phyloP scores from a whole-genome alignment of 2,329 filamentous ascomycete genomes.

The Cytospora leucostoma region DNA sequence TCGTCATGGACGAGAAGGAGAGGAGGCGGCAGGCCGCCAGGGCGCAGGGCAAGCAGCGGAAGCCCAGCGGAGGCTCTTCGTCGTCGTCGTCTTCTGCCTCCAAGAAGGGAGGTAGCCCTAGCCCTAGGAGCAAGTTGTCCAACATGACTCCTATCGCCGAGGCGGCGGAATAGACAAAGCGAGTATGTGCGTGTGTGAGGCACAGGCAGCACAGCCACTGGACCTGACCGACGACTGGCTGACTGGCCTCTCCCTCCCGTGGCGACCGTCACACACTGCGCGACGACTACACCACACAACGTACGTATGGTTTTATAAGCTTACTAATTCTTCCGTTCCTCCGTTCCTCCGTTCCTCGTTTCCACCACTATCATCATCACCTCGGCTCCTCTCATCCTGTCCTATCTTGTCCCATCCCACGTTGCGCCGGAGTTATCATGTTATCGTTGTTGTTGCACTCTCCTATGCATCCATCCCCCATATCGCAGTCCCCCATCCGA shows the following conservation, averaged over 20 bases:
- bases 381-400: background rate
- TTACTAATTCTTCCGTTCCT: conserved; percentile 9
- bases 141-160: conserved; percentile 60
- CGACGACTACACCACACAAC: conserved; percentile 4
- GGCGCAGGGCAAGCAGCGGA: conserved; percentile 40
- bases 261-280: conserved; percentile 15
- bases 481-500: background rate
- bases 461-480: background rate
- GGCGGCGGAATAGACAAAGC: conserved; percentile 42
- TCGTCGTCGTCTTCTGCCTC: conserved; percentile 21
- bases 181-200: too few relatives aligned
- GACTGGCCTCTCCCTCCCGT: conserved; percentile 10
- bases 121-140: conserved; percentile 50
- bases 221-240: too few relatives aligned
- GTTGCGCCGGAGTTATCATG: conserved; percentile 8
- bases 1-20: conserved; percentile 57
- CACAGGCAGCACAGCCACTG: too few relatives aligned
- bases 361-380: conserved; percentile 11
- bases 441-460: conserved; percentile 4
- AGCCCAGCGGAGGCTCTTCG: conserved; percentile 31
- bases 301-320: conserved; percentile 29
- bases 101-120: conserved; percentile 43
- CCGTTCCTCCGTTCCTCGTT: background rate
- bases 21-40: conserved; percentile 47
- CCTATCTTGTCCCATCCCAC: conserved; percentile 8